Evolutionary conservation across 768 basidiomycete genomes (phyloP), one percentile per base, ranked within the genome.

Genomic region (Boletales sp.): DNA sequence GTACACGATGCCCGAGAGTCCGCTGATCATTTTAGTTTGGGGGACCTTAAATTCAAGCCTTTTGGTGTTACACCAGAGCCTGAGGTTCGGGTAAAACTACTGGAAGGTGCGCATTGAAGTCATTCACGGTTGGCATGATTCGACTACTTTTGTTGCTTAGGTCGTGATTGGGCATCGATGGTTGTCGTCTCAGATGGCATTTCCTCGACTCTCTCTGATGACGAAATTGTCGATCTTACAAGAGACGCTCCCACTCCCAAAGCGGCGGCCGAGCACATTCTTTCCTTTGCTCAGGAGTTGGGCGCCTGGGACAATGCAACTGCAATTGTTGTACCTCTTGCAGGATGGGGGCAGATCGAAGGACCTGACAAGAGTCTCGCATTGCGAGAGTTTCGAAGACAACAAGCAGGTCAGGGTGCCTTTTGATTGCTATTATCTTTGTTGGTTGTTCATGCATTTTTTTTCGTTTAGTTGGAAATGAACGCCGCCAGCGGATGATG

Each of bases 1-100:
- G 12, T 19, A 18, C 17, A 28, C 25, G n/a, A 14, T 25, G 21
- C 25, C 2, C n/a, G 21, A n/a, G 8, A 30, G 8, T 49, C 54
- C 46, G 15, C 51, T 54, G 25, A 59, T 46, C 5, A 4, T 34
- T 31, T 10, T 58, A 94, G 93, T 53, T 75, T 96, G 43, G 94
- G 94, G 28, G 94, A 97, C 64, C 77, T 92, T 30, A 84, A 83
- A 50, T 97, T 82, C 74, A 95, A 95, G 63, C 83, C 79, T 37
- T 91, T 86, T 53, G 94, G 94, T 1, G 89, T 97, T 18, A 96
- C 94, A 0, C 87, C 93, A 25, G 94, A 96, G 65, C 94, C 94
- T 3, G 90, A 96, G 65, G 83, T 95, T 17, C 76, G 83, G 39
- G 80, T 84, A 21, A 84, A 82, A 54, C 70, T 94, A 10, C 69